These are phyloP conservation scores for Solanum neorickii DNA, from an alignment of 257 asterid genomes.

Conservation along the genomic window DNA sequence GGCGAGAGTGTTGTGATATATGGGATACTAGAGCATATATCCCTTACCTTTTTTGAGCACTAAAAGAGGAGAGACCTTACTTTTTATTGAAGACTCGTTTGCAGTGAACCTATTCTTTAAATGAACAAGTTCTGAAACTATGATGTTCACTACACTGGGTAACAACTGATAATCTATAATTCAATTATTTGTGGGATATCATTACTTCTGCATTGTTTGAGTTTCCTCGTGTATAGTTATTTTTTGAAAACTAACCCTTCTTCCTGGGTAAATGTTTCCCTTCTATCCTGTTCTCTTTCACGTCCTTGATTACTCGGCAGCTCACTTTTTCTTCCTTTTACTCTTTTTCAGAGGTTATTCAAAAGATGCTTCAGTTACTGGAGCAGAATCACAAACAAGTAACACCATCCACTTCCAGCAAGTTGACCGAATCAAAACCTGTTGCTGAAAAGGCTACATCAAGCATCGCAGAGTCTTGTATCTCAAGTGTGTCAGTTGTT, in stretches of 20 bases:
- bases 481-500: conserved; percentile 18
- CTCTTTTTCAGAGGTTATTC: conserved; percentile 31
- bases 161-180: neutral
- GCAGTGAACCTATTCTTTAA: neutral
- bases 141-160: neutral
- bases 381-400: conserved; percentile 20
- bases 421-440: conserved; percentile 3
- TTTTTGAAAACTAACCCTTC: neutral
- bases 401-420: conserved; percentile 1
- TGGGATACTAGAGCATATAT: neutral
- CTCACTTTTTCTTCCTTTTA: neutral
- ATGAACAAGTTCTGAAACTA: neutral
- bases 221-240: neutral
- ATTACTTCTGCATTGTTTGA: neutral
- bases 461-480: conserved; percentile 24
- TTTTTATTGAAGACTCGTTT: neutral
- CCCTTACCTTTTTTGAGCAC: neutral
- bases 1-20: neutral
- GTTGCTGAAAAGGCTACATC: conserved; percentile 9
- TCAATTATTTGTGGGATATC: neutral
- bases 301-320: neutral
- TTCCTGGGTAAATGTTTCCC: neutral
- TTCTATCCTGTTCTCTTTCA: neutral
- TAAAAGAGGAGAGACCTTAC: neutral
- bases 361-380: conserved; percentile 32